Conservation (phyloP, 78 protist species). For the Dictyostelium discoideum region DNA sequence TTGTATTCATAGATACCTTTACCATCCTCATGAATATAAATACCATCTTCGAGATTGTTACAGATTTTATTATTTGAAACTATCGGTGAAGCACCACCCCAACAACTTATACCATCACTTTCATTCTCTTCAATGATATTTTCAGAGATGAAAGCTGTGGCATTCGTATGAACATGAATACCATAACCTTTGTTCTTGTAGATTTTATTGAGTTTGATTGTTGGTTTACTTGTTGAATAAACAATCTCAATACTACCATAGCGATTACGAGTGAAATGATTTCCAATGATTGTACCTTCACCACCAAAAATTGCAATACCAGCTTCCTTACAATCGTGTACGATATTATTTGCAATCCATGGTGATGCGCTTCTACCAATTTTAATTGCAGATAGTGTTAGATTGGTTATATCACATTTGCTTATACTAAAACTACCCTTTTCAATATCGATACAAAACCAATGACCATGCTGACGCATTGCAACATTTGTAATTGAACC, state of each 20-base stretch:
- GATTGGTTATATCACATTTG: slow-evolving; percentile 69
- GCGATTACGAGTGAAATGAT: slow-evolving; percentile 68
- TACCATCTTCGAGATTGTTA: slow-evolving; percentile 67
- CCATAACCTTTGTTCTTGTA: slow-evolving; percentile 76
- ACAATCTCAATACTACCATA: slow-evolving; percentile 66
- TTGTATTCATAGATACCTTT: slow-evolving; percentile 73
- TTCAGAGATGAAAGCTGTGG: slow-evolving; percentile 47
- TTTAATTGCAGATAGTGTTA: slow-evolving; percentile 53
- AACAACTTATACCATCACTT: slow-evolving; percentile 74
- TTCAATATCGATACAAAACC: slow-evolving; percentile 80
- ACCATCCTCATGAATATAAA: slow-evolving; percentile 76
- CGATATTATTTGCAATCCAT: slow-evolving; percentile 59
- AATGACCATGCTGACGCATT: slow-evolving; percentile 63
- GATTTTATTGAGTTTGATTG: slow-evolving; percentile 54
- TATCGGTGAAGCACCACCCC: slow-evolving; percentile 74
- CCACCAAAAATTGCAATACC: slow-evolving; percentile 82
- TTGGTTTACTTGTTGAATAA: slow-evolving; percentile 45
- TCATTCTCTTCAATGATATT: slow-evolving; percentile 79
- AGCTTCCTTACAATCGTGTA: slow-evolving; percentile 78
- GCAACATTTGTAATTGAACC: slow-evolving; percentile 34
- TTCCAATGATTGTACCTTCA: slow-evolving; percentile 73
- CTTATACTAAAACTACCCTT: slow-evolving; percentile 47
- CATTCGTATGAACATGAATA: slow-evolving; percentile 65
- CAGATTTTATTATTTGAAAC: slow-evolving; percentile 73
- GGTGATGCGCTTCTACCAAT: slow-evolving; percentile 74